Percentiles rank a stretch among this genome's conserved stretches.
These are phyloP conservation scores for Mesembryanthemum crystallinum DNA, from an alignment of 148 eudicot genomes.

Conservation along the genomic window DNA sequence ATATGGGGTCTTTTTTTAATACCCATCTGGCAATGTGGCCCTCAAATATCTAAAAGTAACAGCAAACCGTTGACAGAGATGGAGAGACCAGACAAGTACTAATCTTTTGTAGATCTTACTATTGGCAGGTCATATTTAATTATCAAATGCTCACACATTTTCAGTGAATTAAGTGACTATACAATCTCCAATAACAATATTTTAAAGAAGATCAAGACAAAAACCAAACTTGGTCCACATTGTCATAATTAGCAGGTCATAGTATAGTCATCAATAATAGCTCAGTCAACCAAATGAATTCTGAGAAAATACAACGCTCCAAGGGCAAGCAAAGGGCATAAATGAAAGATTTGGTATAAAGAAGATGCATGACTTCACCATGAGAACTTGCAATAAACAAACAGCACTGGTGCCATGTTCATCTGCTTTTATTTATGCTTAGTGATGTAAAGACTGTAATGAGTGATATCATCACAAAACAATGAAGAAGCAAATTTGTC, in stretches of 20 bases:
- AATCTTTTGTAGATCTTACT: background rate
- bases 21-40: no score
- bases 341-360: background rate
- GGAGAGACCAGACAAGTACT: background rate
- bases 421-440: background rate
- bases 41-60: background rate
- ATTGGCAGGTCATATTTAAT: background rate
- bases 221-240: no score
- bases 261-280: background rate
- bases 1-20: no score
- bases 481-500: background rate
- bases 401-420: background rate
- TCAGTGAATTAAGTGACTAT: background rate
- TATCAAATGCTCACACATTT: background rate
- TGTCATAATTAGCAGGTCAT: no score
- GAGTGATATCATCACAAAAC: background rate
- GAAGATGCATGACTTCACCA: background rate
- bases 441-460: background rate
- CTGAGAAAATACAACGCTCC: background rate
- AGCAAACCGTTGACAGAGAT: background rate
- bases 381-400: background rate
- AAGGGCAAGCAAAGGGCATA: background rate
- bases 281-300: background rate
- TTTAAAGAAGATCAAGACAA: background rate
- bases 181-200: background rate